A percentile compares a stretch with the other conserved stretches of the same genome.
Conservation (phyloP, 228 moss, liverwort and hornwort species). For the Sphagnum magellanicum region DNA sequence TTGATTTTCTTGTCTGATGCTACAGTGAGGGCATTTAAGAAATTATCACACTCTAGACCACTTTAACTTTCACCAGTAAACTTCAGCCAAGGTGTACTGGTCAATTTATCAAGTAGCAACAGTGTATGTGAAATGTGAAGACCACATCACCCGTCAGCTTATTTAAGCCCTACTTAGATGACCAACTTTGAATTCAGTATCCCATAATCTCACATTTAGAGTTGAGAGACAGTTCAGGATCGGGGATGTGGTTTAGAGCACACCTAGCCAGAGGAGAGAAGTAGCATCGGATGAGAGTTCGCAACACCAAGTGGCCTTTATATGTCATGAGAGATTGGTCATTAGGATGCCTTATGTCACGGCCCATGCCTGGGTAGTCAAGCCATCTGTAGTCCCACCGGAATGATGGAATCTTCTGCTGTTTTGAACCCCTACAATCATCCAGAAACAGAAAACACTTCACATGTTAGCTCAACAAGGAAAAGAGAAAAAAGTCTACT, state of each 20-base stretch:
- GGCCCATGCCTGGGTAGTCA: conserved; percentile 87
- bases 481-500: neutral
- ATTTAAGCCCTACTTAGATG: too few species aligned
- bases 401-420: conserved; percentile 36
- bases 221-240: too few species aligned
- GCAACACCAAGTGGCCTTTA: conserved; percentile 81
- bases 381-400: conserved; percentile 92
- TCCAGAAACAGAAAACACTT: neutral
- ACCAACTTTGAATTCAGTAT: too few species aligned
- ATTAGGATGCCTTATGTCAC: conserved; percentile 74
- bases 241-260: neutral
- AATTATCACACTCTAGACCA: too few species aligned
- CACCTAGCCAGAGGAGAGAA: conserved; percentile 81
- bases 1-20: too few species aligned
- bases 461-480: neutral
- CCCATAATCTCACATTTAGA: too few species aligned
- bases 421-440: conserved; percentile 12
- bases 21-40: too few species aligned
- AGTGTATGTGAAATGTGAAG: too few species aligned
- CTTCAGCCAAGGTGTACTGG: too few species aligned
- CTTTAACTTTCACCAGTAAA: too few species aligned
- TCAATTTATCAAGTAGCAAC: too few species aligned
- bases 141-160: too few species aligned
- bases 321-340: conserved; percentile 97
- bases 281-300: conserved; percentile 93